Evolutionary conservation across 192 early-diverging fungal genomes (phyloP).

Genomic region (Entomortierella chlamydospora): DNA sequence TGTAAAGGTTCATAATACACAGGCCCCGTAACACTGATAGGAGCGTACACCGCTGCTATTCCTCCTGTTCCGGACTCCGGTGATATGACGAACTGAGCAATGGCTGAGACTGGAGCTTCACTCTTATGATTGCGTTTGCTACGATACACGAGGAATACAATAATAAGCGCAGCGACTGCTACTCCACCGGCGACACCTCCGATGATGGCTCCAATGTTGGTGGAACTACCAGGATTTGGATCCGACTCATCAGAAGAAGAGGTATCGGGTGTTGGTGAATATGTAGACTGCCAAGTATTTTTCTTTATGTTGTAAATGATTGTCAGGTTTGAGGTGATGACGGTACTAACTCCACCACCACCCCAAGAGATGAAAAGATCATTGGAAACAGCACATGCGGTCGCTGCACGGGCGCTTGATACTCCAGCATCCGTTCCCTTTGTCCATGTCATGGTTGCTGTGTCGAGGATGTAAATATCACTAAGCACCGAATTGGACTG

Average conservation of each 20-base stretch:
- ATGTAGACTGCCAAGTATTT: slow-evolving; percentile 4
- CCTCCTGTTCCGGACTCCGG: not conserved
- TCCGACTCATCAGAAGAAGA: too few relatives aligned
- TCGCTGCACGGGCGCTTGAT: not conserved
- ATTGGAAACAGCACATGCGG: slow-evolving; percentile 8
- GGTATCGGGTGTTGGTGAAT: not conserved
- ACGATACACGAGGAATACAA: slow-evolving; percentile 15
- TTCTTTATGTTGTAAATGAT: slow-evolving; percentile 12
- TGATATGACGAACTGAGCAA: too few relatives aligned
- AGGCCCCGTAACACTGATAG: not conserved
- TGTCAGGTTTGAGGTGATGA: slow-evolving; percentile 3
- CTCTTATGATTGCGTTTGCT: not conserved
- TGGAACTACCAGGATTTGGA: not conserved
- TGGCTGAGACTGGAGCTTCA: not conserved
- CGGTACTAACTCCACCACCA: not conserved
- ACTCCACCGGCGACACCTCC: slow-evolving; percentile 12
- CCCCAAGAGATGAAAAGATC: slow-evolving; percentile 30
- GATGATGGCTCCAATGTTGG: slow-evolving; percentile 18
- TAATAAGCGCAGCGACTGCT: not conserved
- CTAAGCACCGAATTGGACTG: not conserved
- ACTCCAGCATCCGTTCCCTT: not conserved
- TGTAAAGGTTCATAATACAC: not conserved
- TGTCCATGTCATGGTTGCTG: slow-evolving; percentile 14
- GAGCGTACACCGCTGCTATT: not conserved
- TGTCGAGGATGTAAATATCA: slow-evolving; percentile 23